Conservation (phyloP, 1,139 yeast species). For the Arxiozyma slooffiae region DNA sequence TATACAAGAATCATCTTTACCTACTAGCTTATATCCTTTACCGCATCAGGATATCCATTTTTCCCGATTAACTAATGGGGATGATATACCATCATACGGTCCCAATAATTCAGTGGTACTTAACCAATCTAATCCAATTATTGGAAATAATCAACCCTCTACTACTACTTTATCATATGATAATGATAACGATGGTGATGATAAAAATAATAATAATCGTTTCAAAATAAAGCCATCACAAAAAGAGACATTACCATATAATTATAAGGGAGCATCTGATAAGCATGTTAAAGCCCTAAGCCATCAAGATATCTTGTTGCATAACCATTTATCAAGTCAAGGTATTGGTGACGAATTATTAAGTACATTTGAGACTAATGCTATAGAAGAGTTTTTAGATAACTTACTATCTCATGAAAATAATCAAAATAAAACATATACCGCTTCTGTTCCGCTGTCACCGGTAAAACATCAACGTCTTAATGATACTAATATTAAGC, state of each 20-base stretch:
- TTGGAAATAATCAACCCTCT: background rate
- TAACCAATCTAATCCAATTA: background rate
- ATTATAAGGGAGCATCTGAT: background rate
- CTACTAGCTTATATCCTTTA: background rate
- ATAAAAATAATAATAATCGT: too few species aligned
- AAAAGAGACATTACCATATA: background rate
- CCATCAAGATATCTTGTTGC: slow-evolving; percentile 2
- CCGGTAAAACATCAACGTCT: background rate
- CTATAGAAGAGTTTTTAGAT: slow-evolving; percentile 28
- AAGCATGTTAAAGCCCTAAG: background rate
- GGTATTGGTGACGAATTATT: slow-evolving; percentile 14
- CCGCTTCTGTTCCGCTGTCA: background rate
- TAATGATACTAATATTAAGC: too few species aligned
- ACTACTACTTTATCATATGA: background rate
- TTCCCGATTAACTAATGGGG: background rate
- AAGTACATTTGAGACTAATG: slow-evolving; percentile 27
- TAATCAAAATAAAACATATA: background rate
- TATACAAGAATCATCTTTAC: background rate
- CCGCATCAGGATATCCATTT: background rate
- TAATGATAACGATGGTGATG: background rate
- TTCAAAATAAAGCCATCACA: background rate
- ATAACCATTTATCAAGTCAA: background rate
- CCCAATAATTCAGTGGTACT: background rate
- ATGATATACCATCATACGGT: background rate
- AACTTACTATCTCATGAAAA: slow-evolving; percentile 15